Conservation (phyloP, 139 green algal species). For the Micractinium conductrix region DNA sequence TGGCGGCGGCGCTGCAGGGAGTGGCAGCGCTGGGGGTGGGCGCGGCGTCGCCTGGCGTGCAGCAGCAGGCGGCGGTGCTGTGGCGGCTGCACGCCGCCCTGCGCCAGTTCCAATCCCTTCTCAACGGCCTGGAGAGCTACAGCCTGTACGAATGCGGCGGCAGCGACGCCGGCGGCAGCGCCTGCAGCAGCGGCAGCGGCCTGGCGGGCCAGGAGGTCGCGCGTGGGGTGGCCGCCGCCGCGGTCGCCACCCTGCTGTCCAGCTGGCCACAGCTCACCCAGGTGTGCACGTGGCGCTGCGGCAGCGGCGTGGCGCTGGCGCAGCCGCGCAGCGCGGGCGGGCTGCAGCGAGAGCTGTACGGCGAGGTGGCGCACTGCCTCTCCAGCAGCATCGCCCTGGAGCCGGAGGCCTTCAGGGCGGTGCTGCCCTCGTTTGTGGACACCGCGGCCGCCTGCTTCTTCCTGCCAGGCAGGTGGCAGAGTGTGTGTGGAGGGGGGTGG, state of each 20-base stretch:
- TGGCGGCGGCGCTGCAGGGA: slow-evolving; percentile 12
- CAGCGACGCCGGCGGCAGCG: not conserved
- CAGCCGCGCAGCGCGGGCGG: not conserved
- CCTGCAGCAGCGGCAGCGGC: not conserved
- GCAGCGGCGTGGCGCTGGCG: too few relatives aligned
- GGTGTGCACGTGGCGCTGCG: slow-evolving; percentile 11
- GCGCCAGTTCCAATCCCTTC: slow-evolving; percentile 24
- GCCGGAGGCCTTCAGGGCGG: not conserved
- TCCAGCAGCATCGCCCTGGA: slow-evolving; percentile 8
- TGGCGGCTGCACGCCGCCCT: slow-evolving; percentile 22
- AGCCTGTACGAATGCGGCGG: not conserved
- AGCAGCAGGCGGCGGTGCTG: not conserved
- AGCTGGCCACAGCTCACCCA: slow-evolving; percentile 24
- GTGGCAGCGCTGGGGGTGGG: not conserved
- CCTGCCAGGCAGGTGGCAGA: slow-evolving; percentile 7
- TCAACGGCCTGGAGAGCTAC: slow-evolving; percentile 34
- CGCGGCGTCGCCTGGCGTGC: not conserved
- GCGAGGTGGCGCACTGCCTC: slow-evolving; percentile 11
- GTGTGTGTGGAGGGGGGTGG: too few relatives aligned
- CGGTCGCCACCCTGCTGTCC: slow-evolving; percentile 6
- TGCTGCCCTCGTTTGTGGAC: slow-evolving; percentile 12
- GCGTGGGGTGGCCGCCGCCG: not conserved
- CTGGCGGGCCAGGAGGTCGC: not conserved
- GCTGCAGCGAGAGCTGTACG: slow-evolving; percentile 2
- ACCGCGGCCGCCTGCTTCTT: slow-evolving; percentile 16